These are phyloP conservation scores for Aureobasidium sp. DNA, from an alignment of 2,329 filamentous ascomycete genomes.

Conservation along the genomic window DNA sequence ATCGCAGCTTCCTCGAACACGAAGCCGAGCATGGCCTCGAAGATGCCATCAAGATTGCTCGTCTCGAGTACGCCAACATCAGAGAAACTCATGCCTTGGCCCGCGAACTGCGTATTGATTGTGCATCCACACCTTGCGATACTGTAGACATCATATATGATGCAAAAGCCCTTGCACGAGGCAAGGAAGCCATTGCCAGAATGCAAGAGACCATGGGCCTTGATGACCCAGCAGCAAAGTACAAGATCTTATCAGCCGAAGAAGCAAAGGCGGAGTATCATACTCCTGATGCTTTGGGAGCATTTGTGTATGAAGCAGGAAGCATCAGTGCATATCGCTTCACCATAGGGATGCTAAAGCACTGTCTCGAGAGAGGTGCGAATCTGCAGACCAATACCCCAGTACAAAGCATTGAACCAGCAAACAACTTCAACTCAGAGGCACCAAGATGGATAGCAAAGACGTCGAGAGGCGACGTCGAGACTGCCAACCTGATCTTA, in stretches of 20 bases:
- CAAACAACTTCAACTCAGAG: slow-evolving; percentile 9
- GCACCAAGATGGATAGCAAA: slow-evolving; percentile 19
- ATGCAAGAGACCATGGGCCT: slow-evolving; percentile 41
- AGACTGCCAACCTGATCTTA: slow-evolving; percentile 22
- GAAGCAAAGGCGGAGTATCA: slow-evolving; percentile 39
- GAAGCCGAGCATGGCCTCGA: slow-evolving; percentile 38
- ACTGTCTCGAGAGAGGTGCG: slow-evolving; percentile 38
- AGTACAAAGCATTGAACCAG: slow-evolving; percentile 22
- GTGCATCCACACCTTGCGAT: slow-evolving; percentile 45
- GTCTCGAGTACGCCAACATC: slow-evolving; percentile 40
- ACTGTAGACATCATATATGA: slow-evolving; percentile 56
- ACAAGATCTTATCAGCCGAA: slow-evolving; percentile 37
- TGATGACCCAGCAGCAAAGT: slow-evolving; percentile 37
- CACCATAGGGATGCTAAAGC: slow-evolving; percentile 39
- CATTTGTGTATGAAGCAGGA: slow-evolving; percentile 41
- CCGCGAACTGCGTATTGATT: slow-evolving; percentile 38
- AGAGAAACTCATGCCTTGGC: slow-evolving; percentile 50
- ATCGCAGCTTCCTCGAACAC: slow-evolving; percentile 47
- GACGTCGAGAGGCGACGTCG: slow-evolving; percentile 24
- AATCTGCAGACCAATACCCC: slow-evolving; percentile 50
- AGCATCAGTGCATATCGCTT: slow-evolving; percentile 37
- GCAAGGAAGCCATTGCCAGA: slow-evolving; percentile 34
- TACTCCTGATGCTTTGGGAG: slow-evolving; percentile 35
- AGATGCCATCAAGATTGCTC: slow-evolving; percentile 40
- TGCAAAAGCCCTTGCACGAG: slow-evolving; percentile 33